Base-by-base conservation (phyloP, 73 alveolate species). In the Paraurostyla sp. region DNA sequence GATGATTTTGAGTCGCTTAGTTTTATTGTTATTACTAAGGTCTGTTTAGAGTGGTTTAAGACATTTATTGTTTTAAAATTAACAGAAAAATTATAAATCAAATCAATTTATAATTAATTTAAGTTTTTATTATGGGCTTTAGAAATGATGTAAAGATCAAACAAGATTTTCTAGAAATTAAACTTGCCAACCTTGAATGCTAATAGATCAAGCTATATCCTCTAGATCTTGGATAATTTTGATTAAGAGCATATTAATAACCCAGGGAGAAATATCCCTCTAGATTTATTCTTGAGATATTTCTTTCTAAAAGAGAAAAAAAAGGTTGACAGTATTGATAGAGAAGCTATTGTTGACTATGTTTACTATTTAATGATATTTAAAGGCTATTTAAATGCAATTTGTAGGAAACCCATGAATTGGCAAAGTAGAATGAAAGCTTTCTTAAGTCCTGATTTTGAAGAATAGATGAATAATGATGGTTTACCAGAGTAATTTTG, bases 401-500 rank as follows among this genome's bases (percentile, higher is more conserved):
- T 91, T 32, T 30, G 87, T 40, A 83, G 30, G 45, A 73, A 68
- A 52, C 93, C 93, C 11, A 75, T 84, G 58, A 91, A 68, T 32
- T 91, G 96, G 96, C 75, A 78, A 29, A 49, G 60, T 29, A 83
- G 93, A 58, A 71, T 83, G 16, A 82, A 59, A 22, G 96, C 93
- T 0, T 91, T 56, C 41, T 4, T 45, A 52, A 7, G 63, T 9
- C 87, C 83, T 30, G 87, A 75, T 42, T 91, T 91, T 50, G 63
- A 30, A 3, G 76, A 71, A 27, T 29, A 83, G 32, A 22, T 51
- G 0, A 25, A 27, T 41, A 83, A 91, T 76, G 84, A 58, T 3
- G 59, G 42, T 30, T 41, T 94, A 40, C 95, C 96, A 51, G 29
- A 71, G 93, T 80, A 76, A 46, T 27, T 48, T 33, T 30, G 42